Conservation (phyloP, 129 eudicot genomes). For the Glebionis coronaria region DNA sequence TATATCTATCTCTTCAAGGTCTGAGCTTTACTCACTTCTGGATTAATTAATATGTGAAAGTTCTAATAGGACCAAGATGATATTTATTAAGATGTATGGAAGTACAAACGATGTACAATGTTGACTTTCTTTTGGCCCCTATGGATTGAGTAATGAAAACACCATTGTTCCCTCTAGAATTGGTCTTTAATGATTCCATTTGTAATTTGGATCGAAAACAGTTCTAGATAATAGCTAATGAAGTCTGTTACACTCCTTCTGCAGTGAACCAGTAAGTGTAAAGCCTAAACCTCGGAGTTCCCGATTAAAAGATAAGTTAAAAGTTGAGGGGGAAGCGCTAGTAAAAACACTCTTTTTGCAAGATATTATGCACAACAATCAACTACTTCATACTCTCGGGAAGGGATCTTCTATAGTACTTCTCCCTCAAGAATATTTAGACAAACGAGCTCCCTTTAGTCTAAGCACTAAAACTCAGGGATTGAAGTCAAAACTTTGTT, state of each 20-base stretch:
- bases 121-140: too few species aligned
- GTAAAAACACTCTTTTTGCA: constrained; percentile 67
- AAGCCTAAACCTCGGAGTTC: constrained; percentile 76
- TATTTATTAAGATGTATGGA: too few species aligned
- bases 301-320: constrained; percentile 70
- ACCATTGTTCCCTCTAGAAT: background rate
- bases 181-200: too few species aligned
- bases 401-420: constrained; percentile 66
- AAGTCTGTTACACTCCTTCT: constrained; percentile 17
- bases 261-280: constrained; percentile 59
- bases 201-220: too few species aligned
- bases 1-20: constrained; percentile 76
- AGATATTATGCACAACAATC: constrained; percentile 69
- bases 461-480: constrained; percentile 34
- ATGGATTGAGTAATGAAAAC: too few species aligned
- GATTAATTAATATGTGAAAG: too few species aligned
- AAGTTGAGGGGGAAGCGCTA: constrained; percentile 72
- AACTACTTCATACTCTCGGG: constrained; percentile 63
- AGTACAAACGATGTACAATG: too few species aligned
- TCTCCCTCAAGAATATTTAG: constrained; percentile 62
- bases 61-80: too few species aligned
- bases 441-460: constrained; percentile 36
- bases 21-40: constrained; percentile 1
- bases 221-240: background rate
- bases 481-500: constrained; percentile 31